These are phyloP conservation scores for Scheffersomyces titani DNA, from an alignment of 1,139 yeast genomes.

Conservation along the genomic window DNA sequence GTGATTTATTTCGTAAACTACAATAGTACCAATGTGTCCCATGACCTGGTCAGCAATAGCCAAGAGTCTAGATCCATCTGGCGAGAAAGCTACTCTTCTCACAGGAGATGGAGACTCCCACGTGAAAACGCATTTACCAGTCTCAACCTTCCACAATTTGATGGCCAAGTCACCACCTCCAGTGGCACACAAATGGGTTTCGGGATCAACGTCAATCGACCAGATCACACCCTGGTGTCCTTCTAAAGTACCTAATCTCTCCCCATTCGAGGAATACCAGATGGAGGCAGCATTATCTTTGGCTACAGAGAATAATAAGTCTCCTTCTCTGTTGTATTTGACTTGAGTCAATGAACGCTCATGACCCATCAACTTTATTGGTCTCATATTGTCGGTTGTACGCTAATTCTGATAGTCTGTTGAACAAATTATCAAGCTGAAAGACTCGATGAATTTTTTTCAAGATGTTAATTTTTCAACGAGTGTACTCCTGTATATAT, in stretches of 20 bases:
- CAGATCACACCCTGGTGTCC: slow-evolving; percentile 92
- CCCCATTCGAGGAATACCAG: slow-evolving; percentile 96
- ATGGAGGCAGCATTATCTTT: slow-evolving; percentile 87
- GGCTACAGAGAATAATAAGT: slow-evolving; percentile 86
- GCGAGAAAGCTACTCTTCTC: slow-evolving; percentile 85
- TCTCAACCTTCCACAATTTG: slow-evolving; percentile 80
- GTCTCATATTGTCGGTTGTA: slow-evolving; percentile 37
- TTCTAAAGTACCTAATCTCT: slow-evolving; percentile 88
- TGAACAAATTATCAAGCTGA: neutral
- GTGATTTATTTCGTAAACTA: slow-evolving; percentile 61
- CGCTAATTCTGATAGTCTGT: neutral
- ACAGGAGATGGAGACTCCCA: slow-evolving; percentile 85
- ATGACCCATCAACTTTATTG: slow-evolving; percentile 69
- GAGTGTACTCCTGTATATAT: neutral
- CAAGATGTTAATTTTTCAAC: neutral
- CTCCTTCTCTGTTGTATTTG: slow-evolving; percentile 94
- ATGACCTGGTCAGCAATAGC: slow-evolving; percentile 90
- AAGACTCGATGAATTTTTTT: neutral
- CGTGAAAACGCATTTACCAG: slow-evolving; percentile 74
- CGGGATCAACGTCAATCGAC: slow-evolving; percentile 85
- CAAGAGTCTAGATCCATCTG: slow-evolving; percentile 67
- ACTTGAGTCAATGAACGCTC: slow-evolving; percentile 91
- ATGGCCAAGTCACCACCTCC: slow-evolving; percentile 91
- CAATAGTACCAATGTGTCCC: slow-evolving; percentile 83
- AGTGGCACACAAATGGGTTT: slow-evolving; percentile 70